Evolutionary conservation across 306 rosid species (phyloP), one percentile per base, ranked within the genome.

Genomic region (Pueraria montana): DNA sequence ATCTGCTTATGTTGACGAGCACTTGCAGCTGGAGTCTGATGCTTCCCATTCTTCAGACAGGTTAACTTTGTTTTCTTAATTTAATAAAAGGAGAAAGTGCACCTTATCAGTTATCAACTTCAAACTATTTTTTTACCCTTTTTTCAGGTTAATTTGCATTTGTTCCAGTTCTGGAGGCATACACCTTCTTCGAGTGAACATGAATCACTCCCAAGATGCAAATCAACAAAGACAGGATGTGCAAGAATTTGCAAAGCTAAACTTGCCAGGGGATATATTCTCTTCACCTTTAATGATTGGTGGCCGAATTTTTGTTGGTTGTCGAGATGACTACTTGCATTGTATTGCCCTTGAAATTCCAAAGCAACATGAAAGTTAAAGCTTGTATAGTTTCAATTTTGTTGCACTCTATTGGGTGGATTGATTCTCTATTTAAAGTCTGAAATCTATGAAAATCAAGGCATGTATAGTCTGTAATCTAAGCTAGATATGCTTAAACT

Each of bases 231-330:
- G 65, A 32, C 53, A 58, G 4, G 11, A 83, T 18, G 94, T 92
- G 72, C 86, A 89, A 79, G 97, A 95, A 84, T 88, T 88, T 76
- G 86, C 89, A 26, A 88, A 84, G 78, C 45, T 91, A 49, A 80
- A 87, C 74, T 87, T 95, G 73, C 79, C 74, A 17, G 97, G 94
- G 18, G 94, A 91, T 58, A 84, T 95, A 64, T 95, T 95, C 81
- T 95, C 97, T 63, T 95, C 98, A 2, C 98, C 98, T 38, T 84
- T 93, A 32, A 93, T 93, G 97, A 84, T 95, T 69, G 90, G 95
- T 21, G 97, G 97, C 10, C 83, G 86, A 65, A 87, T 93, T 89
- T 93, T 93, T 43, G 94, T 92, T 52, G 98, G 98, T 68, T 91
- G 96, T 50, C 86, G 98, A 34, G 98, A 95, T 58, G 95, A 95